Conservation (phyloP, 176 grass and related monocot species). For the Musa schizocarpa region DNA sequence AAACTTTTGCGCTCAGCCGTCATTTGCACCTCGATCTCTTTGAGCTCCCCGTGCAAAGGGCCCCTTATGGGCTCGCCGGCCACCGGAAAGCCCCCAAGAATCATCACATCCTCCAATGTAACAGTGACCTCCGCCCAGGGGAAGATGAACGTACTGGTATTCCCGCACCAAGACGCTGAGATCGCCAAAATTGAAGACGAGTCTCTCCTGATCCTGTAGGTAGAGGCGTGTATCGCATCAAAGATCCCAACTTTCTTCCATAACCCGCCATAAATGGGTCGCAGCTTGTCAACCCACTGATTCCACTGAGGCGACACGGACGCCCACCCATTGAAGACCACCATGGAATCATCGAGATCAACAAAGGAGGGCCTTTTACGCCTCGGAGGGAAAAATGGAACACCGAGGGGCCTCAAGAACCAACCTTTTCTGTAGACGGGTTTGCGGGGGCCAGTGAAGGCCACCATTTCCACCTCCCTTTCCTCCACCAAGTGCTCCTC, state of each 20-base stretch:
- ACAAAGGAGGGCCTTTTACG: neutral
- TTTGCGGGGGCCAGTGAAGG: neutral
- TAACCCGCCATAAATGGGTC: neutral
- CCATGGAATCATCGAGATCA: neutral
- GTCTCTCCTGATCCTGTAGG: neutral
- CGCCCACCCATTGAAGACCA: neutral
- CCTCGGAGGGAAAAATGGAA: neutral
- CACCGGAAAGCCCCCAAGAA: slow-evolving; percentile 45
- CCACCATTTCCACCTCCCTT: neutral
- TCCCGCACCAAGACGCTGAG: neutral
- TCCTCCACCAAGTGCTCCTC: neutral
- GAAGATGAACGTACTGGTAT: slow-evolving; percentile 31
- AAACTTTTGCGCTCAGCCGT: slow-evolving; percentile 55
- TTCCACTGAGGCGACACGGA: neutral
- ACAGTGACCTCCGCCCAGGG: slow-evolving; percentile 86
- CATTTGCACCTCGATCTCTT: slow-evolving; percentile 39
- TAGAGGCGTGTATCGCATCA: neutral
- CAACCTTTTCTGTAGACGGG: neutral
- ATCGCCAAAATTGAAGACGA: neutral
- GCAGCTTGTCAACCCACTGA: neutral
- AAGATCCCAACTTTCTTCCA: neutral
- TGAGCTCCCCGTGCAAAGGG: slow-evolving; percentile 30
- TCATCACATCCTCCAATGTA: slow-evolving; percentile 47
- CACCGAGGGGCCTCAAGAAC: neutral
- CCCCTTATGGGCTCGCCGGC: slow-evolving; percentile 34